phyloP scores from a whole-genome alignment of 129 eudicot species.

The Apium graveolens region DNA sequence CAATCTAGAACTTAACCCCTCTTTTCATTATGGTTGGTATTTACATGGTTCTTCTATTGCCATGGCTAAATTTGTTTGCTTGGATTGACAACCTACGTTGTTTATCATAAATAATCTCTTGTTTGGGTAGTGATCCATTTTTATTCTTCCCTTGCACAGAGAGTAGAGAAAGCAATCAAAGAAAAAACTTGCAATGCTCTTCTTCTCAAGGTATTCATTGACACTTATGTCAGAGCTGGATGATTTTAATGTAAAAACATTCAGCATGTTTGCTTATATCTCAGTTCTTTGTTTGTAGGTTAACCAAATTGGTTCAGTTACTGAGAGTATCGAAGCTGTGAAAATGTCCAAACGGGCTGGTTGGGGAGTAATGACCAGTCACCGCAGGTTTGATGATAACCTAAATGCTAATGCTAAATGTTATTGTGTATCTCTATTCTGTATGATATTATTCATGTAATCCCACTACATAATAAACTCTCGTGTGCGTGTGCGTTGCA shows the following conservation, averaged over 20 bases:
- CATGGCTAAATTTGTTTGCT: not conserved
- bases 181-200: constrained; percentile 93
- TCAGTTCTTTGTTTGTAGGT: constrained; percentile 35
- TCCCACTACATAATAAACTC: not conserved
- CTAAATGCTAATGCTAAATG: not conserved
- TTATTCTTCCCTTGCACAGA: constrained; percentile 33
- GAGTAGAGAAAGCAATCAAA: constrained; percentile 87
- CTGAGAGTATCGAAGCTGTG: constrained; percentile 97
- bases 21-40: not conserved
- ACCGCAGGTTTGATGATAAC: constrained; percentile 54
- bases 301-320: constrained; percentile 93
- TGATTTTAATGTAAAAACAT: not conserved
- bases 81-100: not conserved
- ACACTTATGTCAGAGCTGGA: not conserved
- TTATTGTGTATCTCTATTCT: not conserved
- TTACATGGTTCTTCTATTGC: not conserved
- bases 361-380: constrained; percentile 98
- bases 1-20: not conserved
- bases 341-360: constrained; percentile 92
- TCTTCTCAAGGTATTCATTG: constrained; percentile 65
- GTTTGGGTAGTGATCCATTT: not conserved
- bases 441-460: not conserved
- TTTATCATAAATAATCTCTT: not conserved
- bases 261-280: not conserved
- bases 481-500: constrained; percentile 12